Percentiles rank a stretch among this genome's conserved stretches.
phyloP scores from a whole-genome alignment of 495 filamentous ascomycete genomes.

The Geoglossum glabrum region DNA sequence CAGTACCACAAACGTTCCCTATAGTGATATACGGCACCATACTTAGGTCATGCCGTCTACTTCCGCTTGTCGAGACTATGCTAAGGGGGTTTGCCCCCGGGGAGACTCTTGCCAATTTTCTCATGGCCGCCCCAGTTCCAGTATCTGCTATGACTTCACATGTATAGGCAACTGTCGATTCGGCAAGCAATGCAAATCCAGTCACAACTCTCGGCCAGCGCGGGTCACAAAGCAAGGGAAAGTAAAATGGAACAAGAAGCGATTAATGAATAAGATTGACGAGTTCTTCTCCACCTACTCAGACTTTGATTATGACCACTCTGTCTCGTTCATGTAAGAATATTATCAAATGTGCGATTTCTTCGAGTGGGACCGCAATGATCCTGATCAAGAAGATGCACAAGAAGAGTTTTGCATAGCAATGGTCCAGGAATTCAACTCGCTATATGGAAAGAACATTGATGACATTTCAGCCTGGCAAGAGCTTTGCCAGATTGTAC shows the following conservation, averaged over 20 bases:
- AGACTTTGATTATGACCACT: neutral
- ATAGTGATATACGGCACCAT: too few relatives aligned
- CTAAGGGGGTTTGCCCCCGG: neutral
- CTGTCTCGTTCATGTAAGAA: neutral
- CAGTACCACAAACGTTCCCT: too few relatives aligned
- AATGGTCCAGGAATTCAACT: constrained; percentile 1
- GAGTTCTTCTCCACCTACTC: neutral
- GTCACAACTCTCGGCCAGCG: neutral
- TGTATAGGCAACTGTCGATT: neutral
- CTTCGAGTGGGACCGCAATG: neutral
- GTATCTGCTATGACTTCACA: neutral
- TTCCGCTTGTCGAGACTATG: too few relatives aligned
- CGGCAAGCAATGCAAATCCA: neutral
- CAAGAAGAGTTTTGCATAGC: neutral
- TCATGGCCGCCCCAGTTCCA: neutral
- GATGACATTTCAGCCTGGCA: neutral
- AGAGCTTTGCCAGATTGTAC: neutral
- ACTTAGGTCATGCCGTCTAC: too few relatives aligned
- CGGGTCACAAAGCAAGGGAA: neutral
- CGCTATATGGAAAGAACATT: neutral
- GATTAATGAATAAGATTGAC: neutral
- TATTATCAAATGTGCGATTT: constrained; percentile 1
- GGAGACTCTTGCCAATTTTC: neutral
- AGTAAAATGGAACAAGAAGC: neutral
- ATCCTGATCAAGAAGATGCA: neutral